Conservation (phyloP, 202 grass and related monocot species). For the Musa balbisiana region DNA sequence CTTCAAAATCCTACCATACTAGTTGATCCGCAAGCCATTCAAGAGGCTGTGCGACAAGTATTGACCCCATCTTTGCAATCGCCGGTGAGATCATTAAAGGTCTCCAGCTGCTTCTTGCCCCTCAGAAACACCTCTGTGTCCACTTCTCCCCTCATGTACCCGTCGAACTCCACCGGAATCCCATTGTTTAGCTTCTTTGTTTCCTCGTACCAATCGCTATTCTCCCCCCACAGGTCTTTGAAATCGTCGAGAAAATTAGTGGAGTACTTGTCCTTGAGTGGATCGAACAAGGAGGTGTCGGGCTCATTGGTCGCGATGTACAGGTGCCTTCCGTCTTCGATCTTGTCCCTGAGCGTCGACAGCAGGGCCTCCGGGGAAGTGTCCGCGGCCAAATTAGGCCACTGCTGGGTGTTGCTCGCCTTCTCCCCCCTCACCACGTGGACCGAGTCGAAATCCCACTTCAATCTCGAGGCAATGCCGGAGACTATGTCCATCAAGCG, state of each 20-base stretch:
- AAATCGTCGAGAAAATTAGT: slow-evolving; percentile 51
- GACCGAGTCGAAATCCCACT: slow-evolving; percentile 42
- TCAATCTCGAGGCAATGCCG: slow-evolving; percentile 43
- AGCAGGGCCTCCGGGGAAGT: slow-evolving; percentile 9
- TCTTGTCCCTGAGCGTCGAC: slow-evolving; percentile 22
- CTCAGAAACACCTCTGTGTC: slow-evolving; percentile 65
- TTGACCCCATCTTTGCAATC: slow-evolving; percentile 28
- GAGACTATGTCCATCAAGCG: slow-evolving; percentile 46
- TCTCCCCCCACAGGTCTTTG: slow-evolving; percentile 48
- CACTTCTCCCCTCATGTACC: slow-evolving; percentile 58
- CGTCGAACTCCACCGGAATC: slow-evolving; percentile 63
- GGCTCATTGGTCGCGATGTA: slow-evolving; percentile 40
- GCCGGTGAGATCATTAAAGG: slow-evolving; percentile 29
- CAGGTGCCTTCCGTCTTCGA: slow-evolving; percentile 36
- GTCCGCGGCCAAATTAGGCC: slow-evolving; percentile 10
- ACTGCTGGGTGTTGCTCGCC: not conserved
- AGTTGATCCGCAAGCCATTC: not conserved
- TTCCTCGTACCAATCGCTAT: slow-evolving; percentile 66
- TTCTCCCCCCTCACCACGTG: slow-evolving; percentile 22
- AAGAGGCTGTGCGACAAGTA: not conserved
- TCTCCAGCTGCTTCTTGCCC: slow-evolving; percentile 46
- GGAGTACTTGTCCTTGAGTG: slow-evolving; percentile 32
- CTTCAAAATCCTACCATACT: too few relatives aligned
- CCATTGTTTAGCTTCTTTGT: slow-evolving; percentile 60
- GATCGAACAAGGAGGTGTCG: slow-evolving; percentile 25